A percentile compares a stretch with the other conserved stretches of the same genome.
Evolutionary conservation across 441 rosid species (phyloP).

Genomic region (Aleurites moluccanus): DNA sequence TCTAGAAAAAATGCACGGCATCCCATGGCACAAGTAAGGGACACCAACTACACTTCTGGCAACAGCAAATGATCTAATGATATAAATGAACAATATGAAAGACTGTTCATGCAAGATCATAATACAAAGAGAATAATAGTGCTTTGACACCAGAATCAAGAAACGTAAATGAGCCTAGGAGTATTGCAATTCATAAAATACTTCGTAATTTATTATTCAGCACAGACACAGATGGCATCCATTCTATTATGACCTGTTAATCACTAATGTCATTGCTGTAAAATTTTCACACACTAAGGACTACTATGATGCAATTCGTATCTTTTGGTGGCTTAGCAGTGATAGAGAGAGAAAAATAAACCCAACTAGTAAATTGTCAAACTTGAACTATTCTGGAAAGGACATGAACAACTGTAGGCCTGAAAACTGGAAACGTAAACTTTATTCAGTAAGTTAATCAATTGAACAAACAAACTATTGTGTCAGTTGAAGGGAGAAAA

Average conservation of each 20-base stretch:
- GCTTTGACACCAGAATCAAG: neutral
- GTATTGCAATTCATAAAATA: neutral
- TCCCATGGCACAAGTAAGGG: neutral
- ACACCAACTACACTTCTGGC: neutral
- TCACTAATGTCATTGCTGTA: neutral
- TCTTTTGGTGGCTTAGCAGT: neutral
- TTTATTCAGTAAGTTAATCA: constrained; percentile 28
- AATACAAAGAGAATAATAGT: too few species aligned
- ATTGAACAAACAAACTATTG: constrained; percentile 23
- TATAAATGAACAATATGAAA: neutral
- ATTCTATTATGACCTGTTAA: neutral
- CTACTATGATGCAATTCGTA: neutral
- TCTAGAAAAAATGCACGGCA: neutral
- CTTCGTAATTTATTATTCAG: too few species aligned
- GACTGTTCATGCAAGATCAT: neutral
- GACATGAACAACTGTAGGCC: neutral
- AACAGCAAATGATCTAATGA: neutral
- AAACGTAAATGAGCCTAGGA: neutral
- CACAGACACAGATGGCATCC: too few species aligned
- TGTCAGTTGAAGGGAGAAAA: constrained; percentile 21
- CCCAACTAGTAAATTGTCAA: neutral
- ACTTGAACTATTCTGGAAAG: neutral
- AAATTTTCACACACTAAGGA: neutral
- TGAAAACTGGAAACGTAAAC: constrained; percentile 15
- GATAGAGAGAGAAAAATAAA: neutral